Evolutionary conservation across 768 basidiomycete species (phyloP).

Genomic region (Gloeophyllum trabeum): DNA sequence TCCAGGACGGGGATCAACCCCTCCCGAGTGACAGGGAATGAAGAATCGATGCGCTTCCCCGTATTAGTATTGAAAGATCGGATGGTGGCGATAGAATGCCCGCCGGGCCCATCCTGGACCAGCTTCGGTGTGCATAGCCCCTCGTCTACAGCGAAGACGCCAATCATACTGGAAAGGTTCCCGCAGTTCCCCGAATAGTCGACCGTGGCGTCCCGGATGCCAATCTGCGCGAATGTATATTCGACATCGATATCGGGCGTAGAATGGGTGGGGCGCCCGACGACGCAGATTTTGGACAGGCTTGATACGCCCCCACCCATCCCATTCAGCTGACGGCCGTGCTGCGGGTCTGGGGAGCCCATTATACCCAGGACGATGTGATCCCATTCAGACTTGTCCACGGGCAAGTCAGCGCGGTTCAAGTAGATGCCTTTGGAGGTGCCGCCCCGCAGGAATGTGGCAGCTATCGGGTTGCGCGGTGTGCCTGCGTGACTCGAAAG

Average conservation of each 20-base stretch:
- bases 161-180: conserved; percentile 64
- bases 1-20: conserved; percentile 26
- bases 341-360: conserved; percentile 68
- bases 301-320: conserved; percentile 76
- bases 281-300: conserved; percentile 64
- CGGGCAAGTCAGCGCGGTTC: conserved; percentile 39
- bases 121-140: conserved; percentile 30
- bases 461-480: conserved; percentile 21
- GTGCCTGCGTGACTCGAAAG: no score
- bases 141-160: conserved; percentile 62
- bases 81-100: conserved; percentile 26
- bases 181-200: conserved; percentile 73
- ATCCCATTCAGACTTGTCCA: conserved; percentile 37
- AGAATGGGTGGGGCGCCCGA: conserved; percentile 33
- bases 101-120: conserved; percentile 4
- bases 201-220: conserved; percentile 42
- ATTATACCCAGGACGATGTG: conserved; percentile 60
- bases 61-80: conserved; percentile 67
- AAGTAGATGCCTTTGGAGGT: conserved; percentile 74
- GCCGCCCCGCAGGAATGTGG: conserved; percentile 54
- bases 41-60: conserved; percentile 53
- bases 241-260: conserved; percentile 43
- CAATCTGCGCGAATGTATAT: conserved; percentile 56
- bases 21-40: conserved; percentile 39
- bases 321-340: conserved; percentile 65